A percentile compares a stretch with the other conserved stretches of the same genome.
phyloP scores from a whole-genome alignment of 1,284 basidiomycete genomes.

The Trametes versicolor region DNA sequence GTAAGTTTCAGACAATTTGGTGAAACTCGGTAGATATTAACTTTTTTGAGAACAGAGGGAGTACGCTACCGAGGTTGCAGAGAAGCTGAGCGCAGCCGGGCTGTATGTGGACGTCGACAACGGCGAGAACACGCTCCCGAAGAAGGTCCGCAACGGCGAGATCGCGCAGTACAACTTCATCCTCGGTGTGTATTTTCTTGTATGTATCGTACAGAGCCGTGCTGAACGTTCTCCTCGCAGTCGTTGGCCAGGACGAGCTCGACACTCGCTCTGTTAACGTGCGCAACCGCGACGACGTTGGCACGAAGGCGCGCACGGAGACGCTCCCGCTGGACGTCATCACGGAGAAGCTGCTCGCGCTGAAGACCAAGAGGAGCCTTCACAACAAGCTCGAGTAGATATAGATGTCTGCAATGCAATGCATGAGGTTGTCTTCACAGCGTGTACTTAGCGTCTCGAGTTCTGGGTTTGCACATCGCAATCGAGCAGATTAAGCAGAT shows the following conservation, averaged over 20 bases:
- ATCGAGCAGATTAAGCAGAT: background rate
- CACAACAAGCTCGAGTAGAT: constrained; percentile 59
- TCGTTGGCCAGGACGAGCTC: constrained; percentile 95
- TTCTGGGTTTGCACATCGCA: background rate
- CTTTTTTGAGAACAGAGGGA: constrained; percentile 71
- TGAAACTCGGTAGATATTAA: constrained; percentile 10
- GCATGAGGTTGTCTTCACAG: background rate
- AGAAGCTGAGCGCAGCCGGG: constrained; percentile 75
- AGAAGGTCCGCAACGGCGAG: constrained; percentile 96
- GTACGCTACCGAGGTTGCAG: constrained; percentile 86
- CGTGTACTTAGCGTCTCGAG: background rate
- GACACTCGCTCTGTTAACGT: constrained; percentile 91
- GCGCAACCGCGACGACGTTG: constrained; percentile 92
- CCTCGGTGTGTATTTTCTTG: constrained; percentile 70
- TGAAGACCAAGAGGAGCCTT: constrained; percentile 72
- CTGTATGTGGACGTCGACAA: constrained; percentile 95
- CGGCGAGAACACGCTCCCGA: constrained; percentile 91
- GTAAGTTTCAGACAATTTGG: constrained; percentile 57
- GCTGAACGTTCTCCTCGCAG: constrained; percentile 49
- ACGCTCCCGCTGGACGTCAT: constrained; percentile 76
- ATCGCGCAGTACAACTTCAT: constrained; percentile 98
- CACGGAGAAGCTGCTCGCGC: constrained; percentile 65
- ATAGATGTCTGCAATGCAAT: background rate
- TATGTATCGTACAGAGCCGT: background rate
- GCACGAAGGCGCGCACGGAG: constrained; percentile 79